Base-by-base conservation (phyloP, 2,329 filamentous ascomycete species). In the Calonectria pauciramosa region DNA sequence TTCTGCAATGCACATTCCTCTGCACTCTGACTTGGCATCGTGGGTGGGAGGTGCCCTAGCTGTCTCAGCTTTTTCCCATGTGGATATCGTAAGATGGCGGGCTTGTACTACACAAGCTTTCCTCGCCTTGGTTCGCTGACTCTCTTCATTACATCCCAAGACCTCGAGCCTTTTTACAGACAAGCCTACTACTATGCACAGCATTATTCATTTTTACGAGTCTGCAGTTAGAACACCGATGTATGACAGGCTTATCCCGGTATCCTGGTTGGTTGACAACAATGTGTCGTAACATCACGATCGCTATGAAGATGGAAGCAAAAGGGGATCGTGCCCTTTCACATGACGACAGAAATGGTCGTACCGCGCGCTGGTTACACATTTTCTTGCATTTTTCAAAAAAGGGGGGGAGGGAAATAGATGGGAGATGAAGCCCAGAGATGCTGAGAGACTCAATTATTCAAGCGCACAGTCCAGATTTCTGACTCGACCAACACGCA, bases 21-120 rank as follows among this genome's bases (percentile, higher is more conserved):
- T 23, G 52, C 72, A 47, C 44, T 34, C 23, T 41, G 36, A 30
- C 34, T 56, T 41, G 26, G 34, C 38, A 66, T 69, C 56, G 69
- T 41, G 11, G 47, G 26, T 26, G 63, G 52, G n/a, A 41, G 56
- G 34, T 28, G 28, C 51, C n/a, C 32, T 26, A 30, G 11, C 36
- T 68, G 51, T 54, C 68, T 70, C 64, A 56, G 56, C 34, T 68
- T 49, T 75, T 44, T n/a, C 51, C 14, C 32, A 41, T 20, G 56
- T 41, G 47, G 34, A 49, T 32, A 38, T 65, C 52, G 63, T 74
- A 70, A 38, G 52, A 51, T 47, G 60, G 38, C 44, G 63, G 71
- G 41, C 63, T 64, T 68, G 52, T 70, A 28, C 30, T 41, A 54
- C 67, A 28, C 30, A 38, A 28, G 28, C 41, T 47, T 51, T 41